Conservation (phyloP, 306 rosid genomes). For the Pyrus pyrifolia region DNA sequence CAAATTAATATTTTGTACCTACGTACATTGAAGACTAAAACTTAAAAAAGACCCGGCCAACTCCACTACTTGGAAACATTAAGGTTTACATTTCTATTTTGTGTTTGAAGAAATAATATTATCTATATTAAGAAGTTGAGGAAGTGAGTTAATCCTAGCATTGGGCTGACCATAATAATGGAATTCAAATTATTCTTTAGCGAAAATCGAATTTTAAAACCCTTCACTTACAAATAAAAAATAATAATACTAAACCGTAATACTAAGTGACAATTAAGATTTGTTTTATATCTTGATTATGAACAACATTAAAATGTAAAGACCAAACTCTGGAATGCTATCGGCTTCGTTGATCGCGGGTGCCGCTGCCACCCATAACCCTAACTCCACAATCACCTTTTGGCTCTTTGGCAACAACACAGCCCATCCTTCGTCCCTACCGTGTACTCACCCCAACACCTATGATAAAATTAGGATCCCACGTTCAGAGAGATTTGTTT, state of each 20-base stretch:
- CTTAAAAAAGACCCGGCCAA: no score
- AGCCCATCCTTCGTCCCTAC: constrained; percentile 6
- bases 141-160: no score
- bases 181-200: no score
- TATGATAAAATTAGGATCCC: constrained; percentile 2
- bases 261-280: no score
- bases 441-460: background rate
- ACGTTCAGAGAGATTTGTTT: background rate
- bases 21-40: no score
- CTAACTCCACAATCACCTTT: background rate
- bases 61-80: no score
- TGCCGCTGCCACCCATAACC: background rate
- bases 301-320: background rate
- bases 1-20: background rate
- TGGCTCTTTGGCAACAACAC: constrained; percentile 21
- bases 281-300: background rate
- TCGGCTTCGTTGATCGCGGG: background rate
- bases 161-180: no score
- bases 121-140: no score
- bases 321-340: background rate
- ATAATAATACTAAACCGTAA: rapidly evolving
- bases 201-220: no score
- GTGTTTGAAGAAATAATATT: no score
- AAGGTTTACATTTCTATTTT: no score
- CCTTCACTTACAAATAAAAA: no score